phyloP scores from a whole-genome alignment of 352 stramenopile genomes.

The Phytopythium oedochilum region DNA sequence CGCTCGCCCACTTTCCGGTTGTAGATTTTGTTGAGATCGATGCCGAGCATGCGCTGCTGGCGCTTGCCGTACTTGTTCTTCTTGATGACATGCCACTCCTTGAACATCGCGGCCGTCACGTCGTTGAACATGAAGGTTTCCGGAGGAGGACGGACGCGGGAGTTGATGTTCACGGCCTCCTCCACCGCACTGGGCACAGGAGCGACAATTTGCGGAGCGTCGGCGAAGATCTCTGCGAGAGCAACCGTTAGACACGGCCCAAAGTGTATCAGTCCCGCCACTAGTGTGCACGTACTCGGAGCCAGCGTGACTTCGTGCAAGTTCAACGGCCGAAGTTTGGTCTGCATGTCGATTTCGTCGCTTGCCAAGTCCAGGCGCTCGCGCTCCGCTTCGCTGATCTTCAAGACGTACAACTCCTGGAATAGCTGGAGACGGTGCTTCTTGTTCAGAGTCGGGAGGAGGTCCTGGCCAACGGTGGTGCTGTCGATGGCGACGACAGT shows the following conservation, averaged over 20 bases:
- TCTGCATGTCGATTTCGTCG: slow-evolving; percentile 88
- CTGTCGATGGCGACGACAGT: slow-evolving; percentile 82
- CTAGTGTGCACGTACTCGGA: slow-evolving; percentile 43
- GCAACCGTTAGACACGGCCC: neutral
- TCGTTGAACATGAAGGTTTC: slow-evolving; percentile 92
- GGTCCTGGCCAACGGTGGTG: slow-evolving; percentile 72
- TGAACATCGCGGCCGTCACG: slow-evolving; percentile 87
- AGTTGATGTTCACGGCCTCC: slow-evolving; percentile 60
- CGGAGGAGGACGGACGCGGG: slow-evolving; percentile 60
- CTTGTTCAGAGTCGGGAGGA: slow-evolving; percentile 84
- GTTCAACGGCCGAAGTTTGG: slow-evolving; percentile 74
- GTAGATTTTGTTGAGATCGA: slow-evolving; percentile 89
- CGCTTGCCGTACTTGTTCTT: slow-evolving; percentile 91
- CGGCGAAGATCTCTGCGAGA: slow-evolving; percentile 75
- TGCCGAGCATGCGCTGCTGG: slow-evolving; percentile 84
- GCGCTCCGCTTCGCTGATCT: slow-evolving; percentile 82
- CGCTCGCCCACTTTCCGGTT: slow-evolving; percentile 89
- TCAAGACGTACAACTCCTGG: slow-evolving; percentile 87
- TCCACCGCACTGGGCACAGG: slow-evolving; percentile 63
- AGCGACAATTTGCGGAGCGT: slow-evolving; percentile 71
- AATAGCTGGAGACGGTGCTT: slow-evolving; percentile 83
- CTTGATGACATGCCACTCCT: slow-evolving; percentile 89
- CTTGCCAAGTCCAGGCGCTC: slow-evolving; percentile 76
- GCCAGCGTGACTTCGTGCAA: slow-evolving; percentile 85
- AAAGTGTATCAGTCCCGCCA: neutral